Base-by-base conservation (phyloP, 1,284 basidiomycete genomes). In the Cryptococcus sp. region DNA sequence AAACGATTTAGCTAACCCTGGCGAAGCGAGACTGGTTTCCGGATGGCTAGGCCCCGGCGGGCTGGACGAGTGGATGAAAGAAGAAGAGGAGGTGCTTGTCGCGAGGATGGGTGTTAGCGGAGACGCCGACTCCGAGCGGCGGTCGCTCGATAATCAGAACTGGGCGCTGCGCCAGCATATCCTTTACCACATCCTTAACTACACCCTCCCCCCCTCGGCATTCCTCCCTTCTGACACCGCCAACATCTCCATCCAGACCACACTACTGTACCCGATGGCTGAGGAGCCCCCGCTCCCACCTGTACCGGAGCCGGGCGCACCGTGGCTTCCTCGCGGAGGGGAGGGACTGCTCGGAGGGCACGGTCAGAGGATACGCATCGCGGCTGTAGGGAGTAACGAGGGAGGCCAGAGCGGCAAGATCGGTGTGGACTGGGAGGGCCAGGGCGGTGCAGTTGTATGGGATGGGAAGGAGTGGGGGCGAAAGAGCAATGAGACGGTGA, bases 161-260 rank as follows among this genome's bases (percentile, higher is more conserved):
- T 76, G 72, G 72, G 67, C 67, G 56, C 83, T 97, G 47, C 83
- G 95, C 46, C 92, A 97, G 71, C 88, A 92, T 66, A 82, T 99
- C 47, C 87, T 98, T 66, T 98, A 98, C 72, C 96, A 98, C 75
- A 77, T 98, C 44, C 80, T 98, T 62, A 98, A 98, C 77, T 87
- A 87, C 73, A 85, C 89, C 1, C 74, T 96, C 15, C 70, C 80
- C 16, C 68, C 52, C 55, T 36, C 47, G 0, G 42, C 43, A 3
- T 59, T 66, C 36, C n/a, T 56, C 7, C 13, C 53, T 18, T 45
- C 53, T 20, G 21, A 12, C n/a, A 16, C 55, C 11, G 45, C 39
- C 21, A 46, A 51, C 15, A 53, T 72, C 45, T 61, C 73, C 0
- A 72, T 66, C 35, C 65, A 76, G 60, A 84, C 74, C 64, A 91